phyloP scores from a whole-genome alignment of 495 filamentous ascomycete species.

The Annulohypoxylon maeteangense region DNA sequence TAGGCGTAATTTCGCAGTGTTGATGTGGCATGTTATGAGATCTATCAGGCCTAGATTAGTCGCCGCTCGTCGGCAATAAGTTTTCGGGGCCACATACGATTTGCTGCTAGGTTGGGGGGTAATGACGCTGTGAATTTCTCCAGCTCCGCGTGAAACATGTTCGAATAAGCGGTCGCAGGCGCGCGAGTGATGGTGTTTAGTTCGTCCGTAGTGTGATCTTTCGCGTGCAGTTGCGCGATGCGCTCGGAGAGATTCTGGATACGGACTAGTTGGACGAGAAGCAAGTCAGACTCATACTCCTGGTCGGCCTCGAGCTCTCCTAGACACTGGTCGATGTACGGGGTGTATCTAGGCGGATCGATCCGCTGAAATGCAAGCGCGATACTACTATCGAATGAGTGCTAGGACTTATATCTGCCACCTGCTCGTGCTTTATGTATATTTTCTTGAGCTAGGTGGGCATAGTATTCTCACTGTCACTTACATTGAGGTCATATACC shows the following conservation, averaged over 20 bases:
- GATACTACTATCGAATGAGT: conserved; percentile 29
- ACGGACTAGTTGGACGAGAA: conserved; percentile 50
- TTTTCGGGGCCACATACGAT: conserved; percentile 28
- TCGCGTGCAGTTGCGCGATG: conserved; percentile 46
- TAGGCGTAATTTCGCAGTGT: conserved; percentile 41
- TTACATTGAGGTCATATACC: conserved; percentile 56
- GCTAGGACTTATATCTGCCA: neutral
- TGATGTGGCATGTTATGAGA: conserved; percentile 41
- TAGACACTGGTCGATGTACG: conserved; percentile 52
- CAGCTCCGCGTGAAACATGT: conserved; percentile 48
- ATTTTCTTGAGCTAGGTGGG: neutral
- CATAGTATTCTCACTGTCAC: conserved; percentile 26
- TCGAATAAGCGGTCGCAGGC: conserved; percentile 36
- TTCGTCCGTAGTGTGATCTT: conserved; percentile 28
- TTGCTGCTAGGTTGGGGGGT: conserved; percentile 35
- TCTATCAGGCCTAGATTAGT: conserved; percentile 22
- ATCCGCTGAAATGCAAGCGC: conserved; percentile 47
- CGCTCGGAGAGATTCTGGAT: conserved; percentile 54
- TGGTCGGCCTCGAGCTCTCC: conserved; percentile 46
- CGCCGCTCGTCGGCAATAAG: neutral
- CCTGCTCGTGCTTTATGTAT: neutral
- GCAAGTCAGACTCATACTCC: conserved; percentile 48
- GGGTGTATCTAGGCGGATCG: conserved; percentile 48
- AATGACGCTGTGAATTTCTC: conserved; percentile 43
- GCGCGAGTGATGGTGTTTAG: conserved; percentile 28